phyloP scores from a whole-genome alignment of 116 monocot genomes.

The Papilionanthe hybrid region DNA sequence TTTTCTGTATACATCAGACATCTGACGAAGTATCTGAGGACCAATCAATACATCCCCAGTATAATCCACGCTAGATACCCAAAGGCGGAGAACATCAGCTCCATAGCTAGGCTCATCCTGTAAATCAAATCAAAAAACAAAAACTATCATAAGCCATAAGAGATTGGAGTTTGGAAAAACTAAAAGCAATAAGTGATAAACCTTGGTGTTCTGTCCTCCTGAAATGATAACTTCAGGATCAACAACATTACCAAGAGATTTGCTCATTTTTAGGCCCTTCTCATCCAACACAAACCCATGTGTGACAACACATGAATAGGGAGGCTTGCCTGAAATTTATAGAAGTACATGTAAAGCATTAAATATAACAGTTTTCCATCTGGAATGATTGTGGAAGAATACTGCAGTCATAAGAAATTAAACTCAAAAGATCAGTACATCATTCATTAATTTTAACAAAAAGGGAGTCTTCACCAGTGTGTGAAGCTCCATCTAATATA shows the following conservation, averaged over 20 bases:
- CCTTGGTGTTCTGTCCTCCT: conserved; percentile 74
- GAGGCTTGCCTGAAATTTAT: conserved; percentile 65
- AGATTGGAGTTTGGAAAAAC: not conserved
- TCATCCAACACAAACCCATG: conserved; percentile 99
- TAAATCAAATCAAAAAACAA: conserved; percentile 11
- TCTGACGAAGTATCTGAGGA: conserved; percentile 86
- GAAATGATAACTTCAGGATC: conserved; percentile 76
- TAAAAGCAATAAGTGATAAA: conserved; percentile 18
- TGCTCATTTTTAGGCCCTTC: conserved; percentile 99
- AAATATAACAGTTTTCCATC: not conserved
- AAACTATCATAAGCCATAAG: conserved; percentile 1
- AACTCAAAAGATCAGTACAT: not conserved
- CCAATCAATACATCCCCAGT: conserved; percentile 89
- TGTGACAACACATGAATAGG: conserved; percentile 81
- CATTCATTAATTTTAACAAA: not conserved
- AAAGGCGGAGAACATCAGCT: conserved; percentile 94
- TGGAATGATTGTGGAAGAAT: not conserved
- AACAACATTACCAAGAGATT: conserved; percentile 95
- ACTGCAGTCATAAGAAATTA: not conserved
- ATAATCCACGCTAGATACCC: conserved; percentile 99
- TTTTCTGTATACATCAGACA: conserved; percentile 95
- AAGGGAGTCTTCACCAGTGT: not conserved
- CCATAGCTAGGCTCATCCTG: conserved; percentile 90
- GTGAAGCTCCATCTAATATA: not conserved
- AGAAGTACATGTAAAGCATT: not conserved